phyloP scores from a whole-genome alignment of 805 yeast genomes.

The Sugiyamaella valdiviana region DNA sequence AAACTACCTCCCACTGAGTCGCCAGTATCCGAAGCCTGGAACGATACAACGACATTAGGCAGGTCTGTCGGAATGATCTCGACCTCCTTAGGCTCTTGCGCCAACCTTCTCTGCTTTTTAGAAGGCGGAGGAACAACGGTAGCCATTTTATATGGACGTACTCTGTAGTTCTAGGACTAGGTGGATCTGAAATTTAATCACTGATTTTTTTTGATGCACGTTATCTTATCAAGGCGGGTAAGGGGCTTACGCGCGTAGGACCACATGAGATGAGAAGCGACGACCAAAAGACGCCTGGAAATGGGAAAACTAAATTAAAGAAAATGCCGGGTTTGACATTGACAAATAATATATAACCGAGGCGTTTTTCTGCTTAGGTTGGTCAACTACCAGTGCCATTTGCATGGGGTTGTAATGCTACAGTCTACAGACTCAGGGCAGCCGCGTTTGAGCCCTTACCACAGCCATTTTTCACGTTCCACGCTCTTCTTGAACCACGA shows the following conservation, averaged over 20 bases:
- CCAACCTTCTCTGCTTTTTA: slow-evolving; percentile 76
- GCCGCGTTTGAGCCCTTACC: background rate
- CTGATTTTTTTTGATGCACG: background rate
- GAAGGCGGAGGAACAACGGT: slow-evolving; percentile 91
- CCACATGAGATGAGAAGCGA: too few relatives aligned
- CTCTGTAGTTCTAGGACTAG: too few relatives aligned
- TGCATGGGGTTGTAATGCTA: too few relatives aligned
- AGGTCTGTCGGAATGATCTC: slow-evolving; percentile 67
- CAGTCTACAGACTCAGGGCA: background rate
- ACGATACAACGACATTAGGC: slow-evolving; percentile 81
- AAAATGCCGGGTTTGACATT: too few relatives aligned
- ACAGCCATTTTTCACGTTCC: background rate
- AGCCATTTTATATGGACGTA: slow-evolving; percentile 67
- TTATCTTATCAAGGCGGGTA: background rate
- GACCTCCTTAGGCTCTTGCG: slow-evolving; percentile 74
- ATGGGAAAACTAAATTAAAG: too few relatives aligned
- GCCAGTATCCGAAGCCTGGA: slow-evolving; percentile 92
- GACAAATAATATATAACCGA: too few relatives aligned
- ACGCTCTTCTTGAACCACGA: background rate
- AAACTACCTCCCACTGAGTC: slow-evolving; percentile 75
- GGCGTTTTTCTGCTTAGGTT: too few relatives aligned
- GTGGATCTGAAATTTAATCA: too few relatives aligned
- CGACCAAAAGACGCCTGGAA: too few relatives aligned
- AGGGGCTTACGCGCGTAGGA: too few relatives aligned
- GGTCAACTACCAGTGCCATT: too few relatives aligned